Conservation (phyloP, 2,329 filamentous ascomycete species). For the Rutstroemia sp. region DNA sequence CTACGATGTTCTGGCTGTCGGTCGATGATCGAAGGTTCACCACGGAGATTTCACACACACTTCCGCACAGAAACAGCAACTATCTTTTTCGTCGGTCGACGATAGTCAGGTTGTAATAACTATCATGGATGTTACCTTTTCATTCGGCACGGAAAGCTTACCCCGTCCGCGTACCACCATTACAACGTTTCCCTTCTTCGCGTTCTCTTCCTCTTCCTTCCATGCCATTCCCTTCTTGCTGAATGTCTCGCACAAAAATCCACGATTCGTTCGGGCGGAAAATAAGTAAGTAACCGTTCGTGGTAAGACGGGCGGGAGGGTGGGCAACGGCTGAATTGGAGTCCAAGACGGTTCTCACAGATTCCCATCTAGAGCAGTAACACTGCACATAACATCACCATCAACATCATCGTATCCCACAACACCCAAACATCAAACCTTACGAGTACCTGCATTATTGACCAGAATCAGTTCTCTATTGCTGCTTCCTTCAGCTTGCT, state of each 20-base stretch:
- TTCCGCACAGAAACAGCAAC: not conserved
- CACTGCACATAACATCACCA: not conserved
- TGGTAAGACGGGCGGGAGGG: not conserved
- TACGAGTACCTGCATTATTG: slow-evolving; percentile 4
- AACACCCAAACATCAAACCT: not conserved
- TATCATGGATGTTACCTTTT: not conserved
- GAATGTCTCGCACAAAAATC: slow-evolving; percentile 4
- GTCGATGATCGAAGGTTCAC: no score
- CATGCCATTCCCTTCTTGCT: not conserved
- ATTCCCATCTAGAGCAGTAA: not conserved
- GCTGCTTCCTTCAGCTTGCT: not conserved
- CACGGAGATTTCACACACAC: not conserved
- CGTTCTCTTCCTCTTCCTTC: not conserved
- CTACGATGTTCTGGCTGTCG: no score
- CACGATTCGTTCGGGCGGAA: not conserved
- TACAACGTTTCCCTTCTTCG: not conserved
- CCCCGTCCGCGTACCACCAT: not conserved
- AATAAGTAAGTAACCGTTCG: slow-evolving; percentile 2
- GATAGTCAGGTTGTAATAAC: not conserved
- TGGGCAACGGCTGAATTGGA: not conserved
- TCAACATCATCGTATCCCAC: not conserved
- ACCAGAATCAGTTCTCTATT: not conserved
- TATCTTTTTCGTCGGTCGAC: not conserved
- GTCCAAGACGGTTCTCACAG: not conserved
- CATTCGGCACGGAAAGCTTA: not conserved